Evolutionary conservation across 495 filamentous ascomycete species (phyloP), one percentile per base, ranked within the genome.

Genomic region (Hyaloscypha hepaticicola): DNA sequence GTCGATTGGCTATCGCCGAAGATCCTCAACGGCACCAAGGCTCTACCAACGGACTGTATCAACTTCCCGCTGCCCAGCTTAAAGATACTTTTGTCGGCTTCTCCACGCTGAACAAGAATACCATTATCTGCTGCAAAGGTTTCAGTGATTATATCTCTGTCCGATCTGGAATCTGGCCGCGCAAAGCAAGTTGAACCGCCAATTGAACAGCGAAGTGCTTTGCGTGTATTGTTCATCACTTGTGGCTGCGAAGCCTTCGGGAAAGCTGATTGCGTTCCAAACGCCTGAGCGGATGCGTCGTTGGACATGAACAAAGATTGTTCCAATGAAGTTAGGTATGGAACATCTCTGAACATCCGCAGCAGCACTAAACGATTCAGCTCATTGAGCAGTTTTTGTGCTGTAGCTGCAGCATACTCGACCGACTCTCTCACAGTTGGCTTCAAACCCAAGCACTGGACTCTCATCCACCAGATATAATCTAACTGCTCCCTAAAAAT

Each of bases 81-180:
- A 26, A 62, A 62, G 1, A 55, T 3, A 5, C 34, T 28, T 62
- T 25, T 53, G 60, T 62, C 60, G n/a, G 29, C 5, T 1, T 53
- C 60, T n/a, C 21, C 29, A n/a, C 25, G 45, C 0, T 19, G 0
- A 21, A 62, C 52, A 9, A 7, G 26, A 57, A 58, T n/a, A 22
- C 26, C 26, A 27, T 58, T 28, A 1, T 64, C 14, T 8, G 16
- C 27, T 9, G 53, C 63, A 31, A 59, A 60, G 5, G 55, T 25
- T n/a, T 59, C 55, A 3, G 61, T 34, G 19, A 56, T 48, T 31
- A 64, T 57, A 21, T 64, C 34, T 24, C 31, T 28, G 14, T 45
- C 51, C 16, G 50, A 56, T 14, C 51, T 51, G 19, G 51, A 31
- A 48, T 64, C 61, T 29, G 61, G 61, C 4, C 51, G 52, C 7